phyloP scores from a whole-genome alignment of 129 eudicot species.

The Pseudognaphalium luteoalbum region DNA sequence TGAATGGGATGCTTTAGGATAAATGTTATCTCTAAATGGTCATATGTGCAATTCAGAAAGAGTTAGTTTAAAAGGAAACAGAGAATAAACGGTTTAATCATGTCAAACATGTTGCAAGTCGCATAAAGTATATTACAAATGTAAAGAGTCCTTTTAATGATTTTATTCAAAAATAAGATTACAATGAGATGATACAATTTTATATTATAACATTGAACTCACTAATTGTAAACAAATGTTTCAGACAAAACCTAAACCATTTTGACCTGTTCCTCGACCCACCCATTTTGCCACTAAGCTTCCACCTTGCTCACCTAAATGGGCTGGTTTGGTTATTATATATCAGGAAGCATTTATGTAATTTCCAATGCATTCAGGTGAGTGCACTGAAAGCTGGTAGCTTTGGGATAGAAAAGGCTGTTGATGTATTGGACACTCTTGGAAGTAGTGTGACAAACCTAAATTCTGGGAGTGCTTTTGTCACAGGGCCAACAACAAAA shows the following conservation, averaged over 20 bases:
- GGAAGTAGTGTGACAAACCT: slow-evolving; percentile 80
- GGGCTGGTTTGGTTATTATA: slow-evolving; percentile 7
- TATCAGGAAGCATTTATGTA: not conserved
- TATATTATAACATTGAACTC: not conserved
- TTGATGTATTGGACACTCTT: slow-evolving; percentile 68
- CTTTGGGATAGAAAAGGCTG: slow-evolving; percentile 72
- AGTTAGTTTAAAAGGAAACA: not conserved
- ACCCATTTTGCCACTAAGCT: slow-evolving; percentile 6
- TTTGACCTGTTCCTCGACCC: not conserved
- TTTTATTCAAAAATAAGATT: not conserved
- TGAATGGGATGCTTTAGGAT: not conserved
- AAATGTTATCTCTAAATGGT: not conserved
- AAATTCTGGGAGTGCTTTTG: slow-evolving; percentile 65
- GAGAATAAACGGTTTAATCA: not conserved
- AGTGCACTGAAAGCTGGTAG: slow-evolving; percentile 61
- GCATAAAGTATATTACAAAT: not conserved
- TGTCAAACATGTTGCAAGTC: not conserved
- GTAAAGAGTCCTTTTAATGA: not conserved
- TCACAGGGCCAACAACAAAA: slow-evolving; percentile 56
- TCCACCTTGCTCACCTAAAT: not conserved
- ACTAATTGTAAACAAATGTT: not conserved
- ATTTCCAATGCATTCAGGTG: slow-evolving; percentile 42
- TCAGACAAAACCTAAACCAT: not conserved
- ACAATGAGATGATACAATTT: not conserved
- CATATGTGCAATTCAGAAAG: not conserved